A percentile compares a stretch with the other conserved stretches of the same genome.
These are phyloP conservation scores for Yamadazyma sp. DNA, from an alignment of 1,139 yeast genomes.

Conservation along the genomic window DNA sequence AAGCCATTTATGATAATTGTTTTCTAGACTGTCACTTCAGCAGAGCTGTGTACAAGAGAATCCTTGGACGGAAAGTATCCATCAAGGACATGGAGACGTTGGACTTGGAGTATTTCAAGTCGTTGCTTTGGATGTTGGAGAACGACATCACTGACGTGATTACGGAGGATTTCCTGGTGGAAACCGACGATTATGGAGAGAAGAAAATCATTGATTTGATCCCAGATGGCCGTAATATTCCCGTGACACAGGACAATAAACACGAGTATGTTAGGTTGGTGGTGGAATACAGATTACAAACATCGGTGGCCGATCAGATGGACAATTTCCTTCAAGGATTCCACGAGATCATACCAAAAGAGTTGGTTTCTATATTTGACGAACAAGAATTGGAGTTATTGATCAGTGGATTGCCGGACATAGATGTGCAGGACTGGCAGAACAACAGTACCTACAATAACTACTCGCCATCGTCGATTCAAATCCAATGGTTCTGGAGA, in stretches of 20 bases:
- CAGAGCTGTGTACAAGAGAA: constrained; percentile 88
- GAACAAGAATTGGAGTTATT: constrained; percentile 93
- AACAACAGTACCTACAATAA: constrained; percentile 80
- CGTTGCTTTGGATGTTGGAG: constrained; percentile 93
- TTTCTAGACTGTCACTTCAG: constrained; percentile 94
- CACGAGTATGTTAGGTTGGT: constrained; percentile 83
- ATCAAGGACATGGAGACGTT: constrained; percentile 93
- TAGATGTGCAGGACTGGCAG: constrained; percentile 95
- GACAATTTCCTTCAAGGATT: constrained; percentile 84
- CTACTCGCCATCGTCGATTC: constrained; percentile 81
- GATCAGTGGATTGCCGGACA: constrained; percentile 93
- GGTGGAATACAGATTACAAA: constrained; percentile 82
- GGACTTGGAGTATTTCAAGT: constrained; percentile 89
- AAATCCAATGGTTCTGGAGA: constrained; percentile 97
- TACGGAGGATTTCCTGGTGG: constrained; percentile 94
- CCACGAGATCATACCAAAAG: constrained; percentile 89
- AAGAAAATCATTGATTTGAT: constrained; percentile 76
- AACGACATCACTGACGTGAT: constrained; percentile 95
- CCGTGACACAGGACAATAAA: constrained; percentile 90
- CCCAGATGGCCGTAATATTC: constrained; percentile 77
- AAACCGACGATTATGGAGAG: constrained; percentile 92
- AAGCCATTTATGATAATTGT: constrained; percentile 86
- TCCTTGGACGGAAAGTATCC: constrained; percentile 78
- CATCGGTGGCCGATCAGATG: constrained; percentile 86
- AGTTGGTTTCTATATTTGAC: constrained; percentile 82